Conservation (phyloP, 345 rosid genomes). For the Psidium friedrichsthalianum region DNA sequence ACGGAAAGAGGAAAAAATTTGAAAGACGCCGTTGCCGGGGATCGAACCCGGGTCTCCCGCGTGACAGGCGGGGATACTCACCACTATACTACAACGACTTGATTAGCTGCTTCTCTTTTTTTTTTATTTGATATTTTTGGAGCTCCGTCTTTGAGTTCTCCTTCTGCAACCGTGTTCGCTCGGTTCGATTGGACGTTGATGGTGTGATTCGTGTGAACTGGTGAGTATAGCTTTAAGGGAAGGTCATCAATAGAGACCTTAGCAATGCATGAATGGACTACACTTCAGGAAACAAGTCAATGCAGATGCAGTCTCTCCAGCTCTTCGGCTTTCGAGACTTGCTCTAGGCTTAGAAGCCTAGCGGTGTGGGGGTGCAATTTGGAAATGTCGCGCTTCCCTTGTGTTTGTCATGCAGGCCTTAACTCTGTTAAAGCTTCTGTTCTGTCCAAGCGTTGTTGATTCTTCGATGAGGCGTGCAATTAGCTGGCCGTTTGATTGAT, state of each 20-base stretch:
- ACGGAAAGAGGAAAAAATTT: not conserved
- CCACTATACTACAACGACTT: conserved; percentile 89
- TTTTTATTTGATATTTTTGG: accelerated
- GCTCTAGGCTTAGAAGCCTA: not conserved
- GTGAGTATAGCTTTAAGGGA: not conserved
- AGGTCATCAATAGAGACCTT: not conserved
- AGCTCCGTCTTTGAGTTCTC: not conserved
- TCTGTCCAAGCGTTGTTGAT: not conserved
- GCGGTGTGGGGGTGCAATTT: not conserved
- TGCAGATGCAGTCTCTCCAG: not conserved
- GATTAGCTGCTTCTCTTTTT: accelerated
- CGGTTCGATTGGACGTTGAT: not conserved
- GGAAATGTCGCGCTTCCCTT: not conserved
- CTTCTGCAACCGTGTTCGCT: not conserved
- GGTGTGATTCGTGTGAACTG: not conserved
- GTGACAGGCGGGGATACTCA: conserved; percentile 92
- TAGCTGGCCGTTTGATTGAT: not conserved
- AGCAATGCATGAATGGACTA: not conserved
- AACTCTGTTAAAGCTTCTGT: not conserved
- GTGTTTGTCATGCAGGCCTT: not conserved
- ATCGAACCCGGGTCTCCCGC: conserved; percentile 95
- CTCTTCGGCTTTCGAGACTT: not conserved
- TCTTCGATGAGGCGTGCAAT: not conserved
- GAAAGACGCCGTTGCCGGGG: conserved; percentile 71
- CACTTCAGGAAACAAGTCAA: not conserved